phyloP scores from a whole-genome alignment of 179 eudicot species.

The Amaranthus tricolor region DNA sequence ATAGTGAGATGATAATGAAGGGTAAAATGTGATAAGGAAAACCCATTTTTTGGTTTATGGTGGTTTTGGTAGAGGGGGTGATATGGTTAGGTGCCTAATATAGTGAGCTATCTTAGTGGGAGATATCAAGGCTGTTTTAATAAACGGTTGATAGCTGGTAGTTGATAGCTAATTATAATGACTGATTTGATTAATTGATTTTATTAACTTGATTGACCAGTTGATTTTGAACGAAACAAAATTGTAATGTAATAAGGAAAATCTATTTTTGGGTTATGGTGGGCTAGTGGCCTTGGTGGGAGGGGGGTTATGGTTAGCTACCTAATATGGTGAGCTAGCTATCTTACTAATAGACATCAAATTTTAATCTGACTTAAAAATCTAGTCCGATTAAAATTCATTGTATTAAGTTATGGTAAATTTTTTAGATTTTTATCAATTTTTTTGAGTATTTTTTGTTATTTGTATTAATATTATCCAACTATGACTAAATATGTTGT shows the following conservation, averaged over 20 bases:
- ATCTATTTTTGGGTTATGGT: conserved; percentile 13
- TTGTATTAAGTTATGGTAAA: no score
- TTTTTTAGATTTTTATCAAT: no score
- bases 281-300: background rate
- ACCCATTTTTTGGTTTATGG: conserved; percentile 19
- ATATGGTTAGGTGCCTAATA: background rate
- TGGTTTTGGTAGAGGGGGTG: background rate
- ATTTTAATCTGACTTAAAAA: no score
- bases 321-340: background rate
- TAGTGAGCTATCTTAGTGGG: background rate
- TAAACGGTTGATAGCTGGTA: background rate
- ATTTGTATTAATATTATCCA: no score
- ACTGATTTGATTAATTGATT: no score
- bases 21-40: conserved; percentile 7
- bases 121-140: no score
- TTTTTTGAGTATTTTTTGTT: no score
- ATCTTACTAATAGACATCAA: no score
- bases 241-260: conserved; percentile 7
- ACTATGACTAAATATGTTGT: no score
- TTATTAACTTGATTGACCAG: no score
- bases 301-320: background rate
- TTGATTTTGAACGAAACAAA: background rate
- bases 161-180: no score
- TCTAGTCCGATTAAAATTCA: no score
- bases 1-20: conserved; percentile 14